Percentiles rank a stretch among this genome's conserved stretches.
Conservation (phyloP, 23 red algal genomes). For the Rhodosorus marinus region DNA sequence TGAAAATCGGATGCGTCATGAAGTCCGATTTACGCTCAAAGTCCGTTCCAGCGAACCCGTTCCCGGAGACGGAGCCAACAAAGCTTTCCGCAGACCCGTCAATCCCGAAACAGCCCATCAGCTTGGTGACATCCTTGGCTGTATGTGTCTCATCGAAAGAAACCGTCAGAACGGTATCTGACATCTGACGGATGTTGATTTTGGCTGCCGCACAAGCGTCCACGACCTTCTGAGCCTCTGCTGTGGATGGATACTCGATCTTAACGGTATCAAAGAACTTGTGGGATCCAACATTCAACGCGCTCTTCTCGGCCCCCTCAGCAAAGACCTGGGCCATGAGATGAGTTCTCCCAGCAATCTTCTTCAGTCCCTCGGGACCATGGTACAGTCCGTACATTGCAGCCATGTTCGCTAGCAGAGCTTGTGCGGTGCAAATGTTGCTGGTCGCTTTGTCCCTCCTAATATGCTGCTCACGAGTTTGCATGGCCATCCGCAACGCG, state of each 20-base stretch:
- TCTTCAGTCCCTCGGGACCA: constrained; percentile 78
- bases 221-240: constrained; percentile 19
- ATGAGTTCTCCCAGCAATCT: constrained; percentile 54
- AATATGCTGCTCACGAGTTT: constrained; percentile 99
- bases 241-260: constrained; percentile 11
- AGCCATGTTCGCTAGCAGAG: constrained; percentile 95
- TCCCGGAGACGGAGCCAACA: constrained; percentile 7
- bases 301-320: constrained; percentile 17
- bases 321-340: constrained; percentile 63
- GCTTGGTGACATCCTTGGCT: constrained; percentile 18
- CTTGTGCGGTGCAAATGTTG: constrained; percentile 98
- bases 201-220: constrained; percentile 11
- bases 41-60: constrained; percentile 1
- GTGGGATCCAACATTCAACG: constrained; percentile 9
- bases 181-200: constrained; percentile 69
- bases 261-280: constrained; percentile 93
- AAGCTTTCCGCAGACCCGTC: constrained; percentile 5
- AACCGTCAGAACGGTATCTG: constrained; percentile 43
- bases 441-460: constrained; percentile 94
- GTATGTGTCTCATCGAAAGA: constrained; percentile 93
- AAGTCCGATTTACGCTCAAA: constrained; percentile 47
- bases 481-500: constrained; percentile 98
- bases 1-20: constrained; percentile 94
- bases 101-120: constrained; percentile 21
- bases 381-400: constrained; percentile 99